Percentiles rank a stretch among this genome's conserved stretches.
phyloP scores from a whole-genome alignment of 1,284 basidiomycete species.

The Cerioporus squamosus region DNA sequence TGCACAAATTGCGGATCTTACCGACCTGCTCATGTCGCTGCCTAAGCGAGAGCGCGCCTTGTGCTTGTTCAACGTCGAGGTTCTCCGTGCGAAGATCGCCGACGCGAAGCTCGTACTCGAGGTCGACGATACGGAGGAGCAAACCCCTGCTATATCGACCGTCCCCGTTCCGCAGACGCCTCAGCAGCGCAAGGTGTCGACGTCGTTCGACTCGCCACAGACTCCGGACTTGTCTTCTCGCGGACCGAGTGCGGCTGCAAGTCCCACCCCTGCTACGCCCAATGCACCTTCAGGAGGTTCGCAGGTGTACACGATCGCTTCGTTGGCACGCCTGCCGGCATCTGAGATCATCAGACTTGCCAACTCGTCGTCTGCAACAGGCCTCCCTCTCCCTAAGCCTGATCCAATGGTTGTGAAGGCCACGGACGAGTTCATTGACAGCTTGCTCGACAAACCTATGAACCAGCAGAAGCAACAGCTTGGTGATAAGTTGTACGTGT shows the following conservation, averaged over 20 bases:
- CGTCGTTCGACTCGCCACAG: constrained; percentile 58
- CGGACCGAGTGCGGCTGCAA: constrained; percentile 70
- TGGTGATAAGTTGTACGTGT: constrained; percentile 75
- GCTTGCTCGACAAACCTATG: constrained; percentile 61
- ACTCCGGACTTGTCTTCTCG: constrained; percentile 76
- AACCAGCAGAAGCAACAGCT: constrained; percentile 82
- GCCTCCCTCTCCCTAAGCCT: constrained; percentile 69
- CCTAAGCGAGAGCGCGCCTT: constrained; percentile 88
- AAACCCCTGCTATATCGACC: constrained; percentile 31
- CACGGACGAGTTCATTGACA: constrained; percentile 81
- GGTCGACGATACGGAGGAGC: constrained; percentile 63
- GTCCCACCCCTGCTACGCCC: constrained; percentile 58
- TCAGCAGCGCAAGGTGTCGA: constrained; percentile 57
- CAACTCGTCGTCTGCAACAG: constrained; percentile 55
- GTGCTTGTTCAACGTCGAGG: constrained; percentile 87
- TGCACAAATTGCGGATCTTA: constrained; percentile 60
- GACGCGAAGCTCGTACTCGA: constrained; percentile 85
- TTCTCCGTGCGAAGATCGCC: constrained; percentile 76
- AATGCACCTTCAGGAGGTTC: constrained; percentile 23
- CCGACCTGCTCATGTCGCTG: constrained; percentile 81
- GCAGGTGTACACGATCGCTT: constrained; percentile 44
- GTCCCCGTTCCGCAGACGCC: constrained; percentile 59
- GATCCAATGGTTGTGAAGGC: constrained; percentile 70
- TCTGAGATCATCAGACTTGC: constrained; percentile 71
- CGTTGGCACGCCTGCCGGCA: constrained; percentile 69